Evolutionary conservation across 2,329 filamentous ascomycete species (phyloP).

Genomic region (Mariannaea sp.): DNA sequence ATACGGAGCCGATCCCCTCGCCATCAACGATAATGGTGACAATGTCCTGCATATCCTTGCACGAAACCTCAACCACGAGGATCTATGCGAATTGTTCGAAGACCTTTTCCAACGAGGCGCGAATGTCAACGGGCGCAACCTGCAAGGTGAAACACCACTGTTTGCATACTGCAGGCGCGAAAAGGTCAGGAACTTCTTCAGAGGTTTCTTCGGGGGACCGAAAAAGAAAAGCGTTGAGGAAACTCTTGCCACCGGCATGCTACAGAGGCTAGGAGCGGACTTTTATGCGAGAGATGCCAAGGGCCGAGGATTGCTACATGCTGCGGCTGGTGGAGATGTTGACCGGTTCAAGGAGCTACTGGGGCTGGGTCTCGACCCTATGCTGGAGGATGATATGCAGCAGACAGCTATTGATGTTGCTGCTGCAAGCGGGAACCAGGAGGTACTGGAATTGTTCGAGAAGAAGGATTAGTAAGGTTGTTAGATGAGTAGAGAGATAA

Average conservation of each 20-base stretch:
- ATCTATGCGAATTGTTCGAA: slow-evolving; percentile 21
- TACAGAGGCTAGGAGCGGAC: slow-evolving; percentile 35
- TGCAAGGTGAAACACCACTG: slow-evolving; percentile 32
- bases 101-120: slow-evolving; percentile 19
- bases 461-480: slow-evolving; percentile 17
- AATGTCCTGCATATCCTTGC: slow-evolving; percentile 31
- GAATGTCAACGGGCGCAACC: slow-evolving; percentile 36
- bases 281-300: slow-evolving; percentile 32
- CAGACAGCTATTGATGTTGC: slow-evolving; percentile 43
- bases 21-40: slow-evolving; percentile 23
- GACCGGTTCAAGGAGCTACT: slow-evolving; percentile 34
- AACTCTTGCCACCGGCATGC: slow-evolving; percentile 11
- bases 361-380: slow-evolving; percentile 37
- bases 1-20: slow-evolving; percentile 29
- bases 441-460: slow-evolving; percentile 39
- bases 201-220: background rate
- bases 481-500: no score
- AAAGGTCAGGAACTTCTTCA: background rate
- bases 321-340: slow-evolving; percentile 29
- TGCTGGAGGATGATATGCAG: slow-evolving; percentile 37
- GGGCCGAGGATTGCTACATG: slow-evolving; percentile 40
- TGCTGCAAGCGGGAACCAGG: slow-evolving; percentile 37
- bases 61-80: background rate
- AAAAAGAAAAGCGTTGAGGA: background rate
- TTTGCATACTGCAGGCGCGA: slow-evolving; percentile 20